Evolutionary conservation across 1,284 basidiomycete genomes (phyloP), one percentile per base, ranked within the genome.

Genomic region (Cutaneotrichosporon curvatum): DNA sequence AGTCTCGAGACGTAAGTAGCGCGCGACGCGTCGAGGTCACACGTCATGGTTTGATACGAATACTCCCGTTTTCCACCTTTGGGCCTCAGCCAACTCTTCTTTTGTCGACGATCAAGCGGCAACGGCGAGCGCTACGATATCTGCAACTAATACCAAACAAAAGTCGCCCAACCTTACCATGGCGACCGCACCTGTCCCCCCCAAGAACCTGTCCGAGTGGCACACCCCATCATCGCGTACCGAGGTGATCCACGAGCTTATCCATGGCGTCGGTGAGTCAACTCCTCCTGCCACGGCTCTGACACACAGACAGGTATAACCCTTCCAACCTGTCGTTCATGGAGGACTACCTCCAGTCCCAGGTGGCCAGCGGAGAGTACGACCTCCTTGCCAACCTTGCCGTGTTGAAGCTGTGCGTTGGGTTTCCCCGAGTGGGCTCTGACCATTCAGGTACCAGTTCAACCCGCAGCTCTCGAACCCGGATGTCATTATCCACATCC

Each of bases 341-440:
- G 50, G 89, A 95, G 74, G 92, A 95, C 66, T 96, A 96, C 74
- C 81, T 97, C 50, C 86, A 84, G 65, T 82, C 87, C 66, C 91
- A 97, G 73, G 86, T 90, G 59, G 79, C 87, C 60, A 85, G 81
- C 60, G 83, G 84, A 61, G 84, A 90, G 64, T 95, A 95, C 64
- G 92, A 97, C 71, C 85, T 87, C 60, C 79, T 96, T 35, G 89
- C 91, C 42, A 95, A 96, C 73, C 78, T 91, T 36, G 79, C 82
- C 51, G 79, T 90, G 37, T 78, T 92, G 44, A 81, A 85, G 65
- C 75, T 79, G 81, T 87, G 59, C 55, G 81, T 74, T 36, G 39
- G n/a, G 6, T 18, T 21, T 19, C 16, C 9, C 28, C 12, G 37
- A 38, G 5, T 4, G 7, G 7, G 11, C 37, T 21, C 43, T 47